Percentiles rank a stretch among this genome's conserved stretches.
Conservation (phyloP, 495 filamentous ascomycete species). For the Aspergillus diversus region DNA sequence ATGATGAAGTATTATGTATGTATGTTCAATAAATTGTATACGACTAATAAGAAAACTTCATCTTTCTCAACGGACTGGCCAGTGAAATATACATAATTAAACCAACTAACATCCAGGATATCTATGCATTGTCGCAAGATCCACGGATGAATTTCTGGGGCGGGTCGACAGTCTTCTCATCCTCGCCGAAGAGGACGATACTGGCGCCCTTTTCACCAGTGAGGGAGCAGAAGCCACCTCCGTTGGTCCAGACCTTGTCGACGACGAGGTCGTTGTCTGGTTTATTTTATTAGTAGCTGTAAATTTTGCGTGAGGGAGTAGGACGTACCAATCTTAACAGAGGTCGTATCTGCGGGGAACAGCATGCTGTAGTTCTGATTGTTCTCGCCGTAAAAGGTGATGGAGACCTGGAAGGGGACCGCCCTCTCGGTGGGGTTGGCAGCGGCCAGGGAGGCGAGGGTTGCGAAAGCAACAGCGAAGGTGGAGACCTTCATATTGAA, state of each 20-base stretch:
- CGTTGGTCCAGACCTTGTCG: constrained; percentile 3
- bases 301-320: too few species aligned
- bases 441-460: neutral
- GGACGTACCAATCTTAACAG: too few species aligned
- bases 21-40: too few species aligned
- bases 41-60: too few species aligned
- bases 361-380: constrained; percentile 6
- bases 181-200: constrained; percentile 10
- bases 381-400: constrained; percentile 17
- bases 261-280: constrained; percentile 18
- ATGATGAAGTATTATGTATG: too few species aligned
- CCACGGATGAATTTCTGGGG: constrained; percentile 5
- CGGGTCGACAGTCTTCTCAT: neutral
- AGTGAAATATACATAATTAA: too few species aligned
- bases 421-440: neutral
- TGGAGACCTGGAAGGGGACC: constrained; percentile 16
- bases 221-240: constrained; percentile 17
- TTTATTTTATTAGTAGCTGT: neutral
- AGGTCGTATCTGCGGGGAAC: constrained; percentile 5
- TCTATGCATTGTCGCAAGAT: neutral
- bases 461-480: neutral
- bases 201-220: constrained; percentile 9
- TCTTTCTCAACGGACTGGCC: too few species aligned
- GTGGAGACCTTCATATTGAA: neutral
- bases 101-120: too few species aligned